A percentile compares a stretch with the other conserved stretches of the same genome.
Conservation (phyloP, 1,139 yeast species). For the Hansenula sp. region DNA sequence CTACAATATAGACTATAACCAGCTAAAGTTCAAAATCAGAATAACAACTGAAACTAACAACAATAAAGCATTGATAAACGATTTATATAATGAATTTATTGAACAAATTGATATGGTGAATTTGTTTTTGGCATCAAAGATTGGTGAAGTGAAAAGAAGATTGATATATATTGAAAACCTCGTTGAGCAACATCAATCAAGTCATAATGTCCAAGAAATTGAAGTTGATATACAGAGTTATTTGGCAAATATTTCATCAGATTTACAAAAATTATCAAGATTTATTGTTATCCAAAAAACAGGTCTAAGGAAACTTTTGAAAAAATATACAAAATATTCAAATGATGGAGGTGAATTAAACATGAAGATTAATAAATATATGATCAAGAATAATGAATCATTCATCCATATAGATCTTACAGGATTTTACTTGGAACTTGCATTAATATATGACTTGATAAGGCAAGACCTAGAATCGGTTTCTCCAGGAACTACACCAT, state of each 20-base stretch:
- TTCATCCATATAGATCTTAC: conserved; percentile 65
- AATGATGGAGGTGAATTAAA: conserved; percentile 36
- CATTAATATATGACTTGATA: conserved; percentile 49
- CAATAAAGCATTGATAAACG: conserved; percentile 16
- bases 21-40: conserved; percentile 59
- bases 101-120: conserved; percentile 50
- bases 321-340: conserved; percentile 69
- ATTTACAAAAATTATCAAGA: conserved; percentile 66
- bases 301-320: conserved; percentile 75
- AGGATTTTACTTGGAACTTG: conserved; percentile 57
- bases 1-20: conserved; percentile 80
- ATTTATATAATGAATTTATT: conserved; percentile 31
- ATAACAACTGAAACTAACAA: conserved; percentile 31
- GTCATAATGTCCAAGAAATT: conserved; percentile 12
- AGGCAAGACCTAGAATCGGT: conserved; percentile 15
- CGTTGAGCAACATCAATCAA: conserved; percentile 24
- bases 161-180: conserved; percentile 34
- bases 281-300: conserved; percentile 77
- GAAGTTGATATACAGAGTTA: conserved; percentile 24
- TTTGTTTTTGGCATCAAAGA: conserved; percentile 60
- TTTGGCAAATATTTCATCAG: conserved; percentile 46
- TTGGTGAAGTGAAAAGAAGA: conserved; percentile 52
- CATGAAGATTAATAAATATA: conserved; percentile 28
- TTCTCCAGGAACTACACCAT: background rate
- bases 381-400: conserved; percentile 42